A percentile compares a stretch with the other conserved stretches of the same genome.
These are phyloP conservation scores for Conoideocrella luteorostrata DNA, from an alignment of 2,329 filamentous ascomycete species.

Conservation along the genomic window DNA sequence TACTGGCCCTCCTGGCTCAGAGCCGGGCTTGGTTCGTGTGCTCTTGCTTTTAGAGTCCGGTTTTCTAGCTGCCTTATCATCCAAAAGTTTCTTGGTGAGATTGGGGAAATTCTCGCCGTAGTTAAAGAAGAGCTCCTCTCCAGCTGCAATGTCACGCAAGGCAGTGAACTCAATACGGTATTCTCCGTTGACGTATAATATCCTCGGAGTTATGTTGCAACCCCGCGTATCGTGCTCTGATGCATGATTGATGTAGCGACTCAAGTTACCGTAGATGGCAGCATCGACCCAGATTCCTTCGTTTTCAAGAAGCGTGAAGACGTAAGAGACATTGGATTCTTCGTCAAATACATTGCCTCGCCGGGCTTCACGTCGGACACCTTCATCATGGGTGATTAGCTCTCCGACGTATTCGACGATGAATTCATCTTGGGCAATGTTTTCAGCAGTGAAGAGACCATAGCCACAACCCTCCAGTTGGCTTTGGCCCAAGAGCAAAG, in stretches of 20 bases:
- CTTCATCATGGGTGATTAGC: constrained; percentile 63
- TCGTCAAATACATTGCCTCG: constrained; percentile 56
- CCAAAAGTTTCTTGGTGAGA: constrained; percentile 39
- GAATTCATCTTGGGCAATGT: constrained; percentile 62
- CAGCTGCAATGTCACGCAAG: constrained; percentile 56
- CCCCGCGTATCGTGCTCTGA: constrained; percentile 42
- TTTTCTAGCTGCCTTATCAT: constrained; percentile 29
- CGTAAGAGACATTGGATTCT: constrained; percentile 56
- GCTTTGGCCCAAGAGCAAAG: constrained; percentile 63
- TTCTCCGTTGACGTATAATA: constrained; percentile 67
- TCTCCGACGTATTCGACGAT: constrained; percentile 79
- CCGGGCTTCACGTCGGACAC: constrained; percentile 58
- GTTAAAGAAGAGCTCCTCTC: constrained; percentile 76
- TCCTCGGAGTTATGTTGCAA: constrained; percentile 57
- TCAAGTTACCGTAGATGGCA: constrained; percentile 71
- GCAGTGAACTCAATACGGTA: constrained; percentile 72
- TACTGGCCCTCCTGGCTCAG: constrained; percentile 13
- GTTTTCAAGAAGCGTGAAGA: constrained; percentile 53
- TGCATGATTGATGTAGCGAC: constrained; percentile 78
- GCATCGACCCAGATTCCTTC: constrained; percentile 66
- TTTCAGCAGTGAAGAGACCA: constrained; percentile 66
- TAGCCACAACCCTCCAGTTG: constrained; percentile 64
- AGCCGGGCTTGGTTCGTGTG: constrained; percentile 13
- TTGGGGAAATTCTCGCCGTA: constrained; percentile 67
- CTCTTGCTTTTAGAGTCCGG: constrained; percentile 18